A percentile compares a stretch with the other conserved stretches of the same genome.
phyloP scores from a whole-genome alignment of 2,329 filamentous ascomycete species.

The Colletotrichum sp. region DNA sequence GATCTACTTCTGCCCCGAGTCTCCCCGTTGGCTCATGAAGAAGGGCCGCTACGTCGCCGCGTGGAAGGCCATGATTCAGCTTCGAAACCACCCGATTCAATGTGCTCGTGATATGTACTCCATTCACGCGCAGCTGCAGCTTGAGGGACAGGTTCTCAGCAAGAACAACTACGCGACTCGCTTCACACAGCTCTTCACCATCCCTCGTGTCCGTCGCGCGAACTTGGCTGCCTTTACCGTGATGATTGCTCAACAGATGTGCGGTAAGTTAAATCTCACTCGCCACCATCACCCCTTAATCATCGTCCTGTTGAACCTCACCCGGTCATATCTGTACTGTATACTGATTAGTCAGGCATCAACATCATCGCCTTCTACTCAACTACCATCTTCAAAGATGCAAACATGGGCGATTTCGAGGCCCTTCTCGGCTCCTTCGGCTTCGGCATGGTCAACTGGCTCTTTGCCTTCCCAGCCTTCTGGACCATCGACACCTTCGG shows the following conservation, averaged over 20 bases:
- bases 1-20: conserved; percentile 72
- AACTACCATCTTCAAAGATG: conserved; percentile 63
- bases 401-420: conserved; percentile 58
- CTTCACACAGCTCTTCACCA: conserved; percentile 70
- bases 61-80: conserved; percentile 56
- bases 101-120: conserved; percentile 67
- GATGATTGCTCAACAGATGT: conserved; percentile 81
- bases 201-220: conserved; percentile 73
- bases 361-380: conserved; percentile 82
- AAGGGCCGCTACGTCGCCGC: conserved; percentile 67
- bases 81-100: conserved; percentile 61
- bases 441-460: conserved; percentile 61
- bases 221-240: conserved; percentile 78
- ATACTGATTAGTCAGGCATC: conserved; percentile 42
- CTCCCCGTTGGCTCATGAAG: conserved; percentile 70
- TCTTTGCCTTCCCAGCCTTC: conserved; percentile 62
- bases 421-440: conserved; percentile 56
- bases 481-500: conserved; percentile 58
- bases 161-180: conserved; percentile 64
- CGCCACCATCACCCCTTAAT: neutral
- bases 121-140: conserved; percentile 67
- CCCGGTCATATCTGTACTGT: no score
- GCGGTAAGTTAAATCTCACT: conserved; percentile 36
- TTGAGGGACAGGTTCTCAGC: conserved; percentile 57
- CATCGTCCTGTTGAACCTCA: neutral